These are phyloP conservation scores for Monilinia aucupariae DNA, from an alignment of 2,329 filamentous ascomycete species.

Conservation along the genomic window DNA sequence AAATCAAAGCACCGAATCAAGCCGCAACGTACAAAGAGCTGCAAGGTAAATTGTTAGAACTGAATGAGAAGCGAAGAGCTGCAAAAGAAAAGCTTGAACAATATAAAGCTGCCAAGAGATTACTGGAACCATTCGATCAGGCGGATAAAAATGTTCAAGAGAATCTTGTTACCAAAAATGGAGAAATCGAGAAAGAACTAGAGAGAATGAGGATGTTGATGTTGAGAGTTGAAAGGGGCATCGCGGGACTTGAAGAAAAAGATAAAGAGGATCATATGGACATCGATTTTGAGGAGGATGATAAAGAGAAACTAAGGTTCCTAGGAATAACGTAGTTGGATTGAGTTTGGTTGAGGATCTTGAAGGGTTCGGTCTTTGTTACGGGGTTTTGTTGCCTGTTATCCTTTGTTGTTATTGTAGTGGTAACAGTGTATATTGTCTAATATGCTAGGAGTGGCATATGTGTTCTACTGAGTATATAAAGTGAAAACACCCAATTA, in stretches of 20 bases:
- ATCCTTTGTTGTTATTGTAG: background rate
- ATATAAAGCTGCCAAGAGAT: constrained; percentile 44
- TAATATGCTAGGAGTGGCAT: too few relatives aligned
- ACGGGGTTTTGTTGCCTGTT: background rate
- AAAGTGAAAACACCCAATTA: too few relatives aligned
- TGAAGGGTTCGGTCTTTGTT: background rate
- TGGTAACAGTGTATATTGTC: too few relatives aligned
- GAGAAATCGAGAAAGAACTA: constrained; percentile 60
- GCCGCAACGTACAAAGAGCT: constrained; percentile 48
- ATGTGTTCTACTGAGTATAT: too few relatives aligned
- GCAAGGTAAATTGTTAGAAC: constrained; percentile 44
- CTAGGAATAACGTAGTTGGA: constrained; percentile 4
- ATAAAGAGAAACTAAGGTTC: constrained; percentile 21
- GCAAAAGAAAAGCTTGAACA: constrained; percentile 42
- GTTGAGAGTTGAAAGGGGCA: constrained; percentile 51
- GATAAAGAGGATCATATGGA: constrained; percentile 23
- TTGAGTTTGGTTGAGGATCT: too few relatives aligned
- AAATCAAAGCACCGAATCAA: constrained; percentile 37
- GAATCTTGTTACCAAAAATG: constrained; percentile 61
- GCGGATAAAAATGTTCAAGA: constrained; percentile 49
- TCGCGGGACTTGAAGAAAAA: constrained; percentile 35
- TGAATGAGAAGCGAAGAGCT: constrained; percentile 44
- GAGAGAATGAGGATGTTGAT: constrained; percentile 61
- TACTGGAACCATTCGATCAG: constrained; percentile 48
- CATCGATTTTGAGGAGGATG: constrained; percentile 26